Percentiles rank a stretch among this genome's conserved stretches.
Evolutionary conservation across 257 asterid genomes (phyloP).

Genomic region (Scutellaria baicalensis): DNA sequence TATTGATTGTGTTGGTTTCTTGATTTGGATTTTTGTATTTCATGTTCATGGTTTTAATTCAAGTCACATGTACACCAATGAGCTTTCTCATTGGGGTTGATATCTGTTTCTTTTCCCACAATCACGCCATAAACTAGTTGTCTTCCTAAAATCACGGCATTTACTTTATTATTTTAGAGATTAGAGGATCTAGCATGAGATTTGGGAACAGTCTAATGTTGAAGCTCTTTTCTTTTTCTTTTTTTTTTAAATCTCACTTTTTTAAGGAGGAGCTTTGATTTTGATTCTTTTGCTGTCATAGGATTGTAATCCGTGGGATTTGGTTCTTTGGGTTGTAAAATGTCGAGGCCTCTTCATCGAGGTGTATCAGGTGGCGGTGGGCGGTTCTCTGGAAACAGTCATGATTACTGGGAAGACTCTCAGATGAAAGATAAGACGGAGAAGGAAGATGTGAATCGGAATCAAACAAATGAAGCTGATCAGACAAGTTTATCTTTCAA

Average conservation of each 20-base stretch:
- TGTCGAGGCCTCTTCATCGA: slow-evolving; percentile 93
- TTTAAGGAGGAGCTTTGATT: neutral
- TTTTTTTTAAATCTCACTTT: neutral
- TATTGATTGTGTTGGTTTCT: neutral
- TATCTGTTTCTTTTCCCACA: slow-evolving; percentile 3
- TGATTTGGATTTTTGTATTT: slow-evolving; percentile 10
- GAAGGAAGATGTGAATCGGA: slow-evolving; percentile 60
- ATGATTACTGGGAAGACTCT: slow-evolving; percentile 67
- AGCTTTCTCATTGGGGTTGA: slow-evolving; percentile 11
- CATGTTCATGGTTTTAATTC: neutral
- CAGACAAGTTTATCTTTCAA: slow-evolving; percentile 33
- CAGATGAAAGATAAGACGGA: slow-evolving; percentile 76
- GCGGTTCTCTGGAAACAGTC: slow-evolving; percentile 42
- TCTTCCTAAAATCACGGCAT: slow-evolving; percentile 1
- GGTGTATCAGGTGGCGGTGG: slow-evolving; percentile 72
- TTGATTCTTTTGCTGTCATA: slow-evolving; percentile 2
- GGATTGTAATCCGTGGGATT: slow-evolving; percentile 22
- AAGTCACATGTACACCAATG: neutral
- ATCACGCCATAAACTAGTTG: slow-evolving; percentile 9
- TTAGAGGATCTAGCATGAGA: slow-evolving; percentile 12
- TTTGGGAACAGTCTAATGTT: slow-evolving; percentile 8
- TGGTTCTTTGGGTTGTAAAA: slow-evolving; percentile 39
- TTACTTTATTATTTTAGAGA: neutral
- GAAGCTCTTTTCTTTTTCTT: neutral
- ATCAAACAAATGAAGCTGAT: slow-evolving; percentile 10